Evolutionary conservation across 495 filamentous ascomycete genomes (phyloP), one percentile per base, ranked within the genome.

Genomic region (Aspergillus conjunctus): DNA sequence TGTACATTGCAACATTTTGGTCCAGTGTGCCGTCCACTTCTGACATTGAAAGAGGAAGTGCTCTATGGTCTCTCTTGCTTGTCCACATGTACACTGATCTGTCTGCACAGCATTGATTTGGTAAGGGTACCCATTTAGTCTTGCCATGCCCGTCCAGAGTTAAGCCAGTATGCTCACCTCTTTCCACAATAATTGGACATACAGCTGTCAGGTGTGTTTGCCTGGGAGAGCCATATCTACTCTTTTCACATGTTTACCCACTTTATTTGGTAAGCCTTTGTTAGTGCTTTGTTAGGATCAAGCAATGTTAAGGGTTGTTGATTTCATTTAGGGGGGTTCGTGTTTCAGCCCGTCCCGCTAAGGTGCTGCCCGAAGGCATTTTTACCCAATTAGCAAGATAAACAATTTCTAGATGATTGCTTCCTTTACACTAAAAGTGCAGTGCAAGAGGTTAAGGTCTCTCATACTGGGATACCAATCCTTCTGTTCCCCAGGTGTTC

Each of bases 31-130:
- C 6, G 66, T 68, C 71, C 62, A 73, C 52, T 64, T 69, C 32
- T 31, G 61, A 61, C 70, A 75, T 67, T 67, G 61, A 54, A 75
- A 68, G 18, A 73, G 66, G 51, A 75, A 74, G 66, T 74, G 70
- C 22, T 72, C 57, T 20, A 68, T 62, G 1, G 65, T 73, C 58
- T 77, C 72, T 63, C 59, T 74, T 61, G 66, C 72, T 59, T 69
- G 59, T 49, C 73, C 69, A 62, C 63, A 77, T 50, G 45, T 57
- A 61, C 66, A 68, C 51, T 62, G 59, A 51, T 67, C 65, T 56
- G n/a, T n/a, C n/a, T n/a, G n/a, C n/a, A n/a, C n/a, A n/a, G n/a
- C n/a, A n/a, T n/a, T n/a, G n/a, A n/a, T n/a, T n/a, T n/a, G 56
- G 53, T 65, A 50, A 33, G 73, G 63, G 63, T 71, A 74, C 54